A percentile compares a stretch with the other conserved stretches of the same genome.
Evolutionary conservation across 1,284 basidiomycete species (phyloP).

Genomic region (Acaromyces ingoldii): DNA sequence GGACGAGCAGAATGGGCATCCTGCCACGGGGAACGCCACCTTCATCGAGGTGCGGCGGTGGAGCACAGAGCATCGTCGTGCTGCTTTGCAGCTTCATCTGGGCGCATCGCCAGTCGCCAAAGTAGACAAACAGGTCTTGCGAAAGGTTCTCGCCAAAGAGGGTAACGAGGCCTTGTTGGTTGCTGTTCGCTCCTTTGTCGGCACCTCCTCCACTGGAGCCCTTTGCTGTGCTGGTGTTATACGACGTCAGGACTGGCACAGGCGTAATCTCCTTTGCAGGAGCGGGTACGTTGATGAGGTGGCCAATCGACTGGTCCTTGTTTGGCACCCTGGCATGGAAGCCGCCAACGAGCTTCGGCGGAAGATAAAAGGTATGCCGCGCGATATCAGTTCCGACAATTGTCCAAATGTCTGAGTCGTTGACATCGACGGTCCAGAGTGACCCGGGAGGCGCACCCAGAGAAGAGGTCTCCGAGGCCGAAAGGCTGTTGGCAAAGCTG

Average conservation of each 20-base stretch:
- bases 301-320: slow-evolving; percentile 22
- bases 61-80: slow-evolving; percentile 61
- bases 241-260: slow-evolving; percentile 21
- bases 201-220: slow-evolving; percentile 51
- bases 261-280: slow-evolving; percentile 53
- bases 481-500: slow-evolving; percentile 24
- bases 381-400: slow-evolving; percentile 69
- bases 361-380: slow-evolving; percentile 52
- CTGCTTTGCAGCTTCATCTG: slow-evolving; percentile 82
- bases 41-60: slow-evolving; percentile 26
- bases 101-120: slow-evolving; percentile 76
- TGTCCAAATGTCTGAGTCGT: slow-evolving; percentile 76
- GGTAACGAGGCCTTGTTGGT: slow-evolving; percentile 68
- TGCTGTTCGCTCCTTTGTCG: neutral
- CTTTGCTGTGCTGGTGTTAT: slow-evolving; percentile 41
- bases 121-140: slow-evolving; percentile 78
- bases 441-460: slow-evolving; percentile 22
- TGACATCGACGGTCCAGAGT: slow-evolving; percentile 8
- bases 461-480: slow-evolving; percentile 27
- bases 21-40: slow-evolving; percentile 21
- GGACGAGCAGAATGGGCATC: slow-evolving; percentile 75
- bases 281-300: slow-evolving; percentile 38
- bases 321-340: slow-evolving; percentile 14
- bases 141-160: slow-evolving; percentile 85
- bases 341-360: slow-evolving; percentile 37